Percentiles rank a stretch among this genome's conserved stretches.
phyloP scores from a whole-genome alignment of 1,139 yeast species.

The Sugiyamaella paludigena region DNA sequence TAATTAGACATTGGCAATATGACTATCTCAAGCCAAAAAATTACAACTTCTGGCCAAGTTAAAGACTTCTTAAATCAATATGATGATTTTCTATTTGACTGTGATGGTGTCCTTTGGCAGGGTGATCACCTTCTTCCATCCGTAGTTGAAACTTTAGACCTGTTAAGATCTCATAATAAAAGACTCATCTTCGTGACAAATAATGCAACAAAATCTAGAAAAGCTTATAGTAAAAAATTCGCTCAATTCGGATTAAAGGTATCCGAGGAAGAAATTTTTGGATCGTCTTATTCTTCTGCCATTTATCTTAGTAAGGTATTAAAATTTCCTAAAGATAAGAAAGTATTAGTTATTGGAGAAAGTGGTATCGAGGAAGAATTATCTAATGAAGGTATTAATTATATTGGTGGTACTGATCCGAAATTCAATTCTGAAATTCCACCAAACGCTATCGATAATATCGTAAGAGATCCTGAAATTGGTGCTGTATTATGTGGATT shows the following conservation, averaged over 20 bases:
- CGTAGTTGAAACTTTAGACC: conserved; percentile 61
- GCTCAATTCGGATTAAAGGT: conserved; percentile 67
- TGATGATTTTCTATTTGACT: conserved; percentile 86
- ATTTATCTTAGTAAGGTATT: conserved; percentile 76
- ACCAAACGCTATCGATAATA: conserved; percentile 36
- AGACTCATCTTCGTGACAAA: conserved; percentile 86
- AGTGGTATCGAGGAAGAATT: conserved; percentile 76
- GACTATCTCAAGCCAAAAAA: conserved; percentile 33
- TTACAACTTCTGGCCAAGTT: conserved; percentile 49
- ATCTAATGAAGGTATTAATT: conserved; percentile 59
- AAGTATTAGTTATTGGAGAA: conserved; percentile 86
- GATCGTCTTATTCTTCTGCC: conserved; percentile 90
- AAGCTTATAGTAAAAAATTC: conserved; percentile 73
- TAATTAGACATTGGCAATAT: conserved; percentile 1
- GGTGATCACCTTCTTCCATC: conserved; percentile 73
- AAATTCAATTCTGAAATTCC: conserved; percentile 26
- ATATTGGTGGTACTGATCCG: conserved; percentile 70
- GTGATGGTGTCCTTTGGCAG: conserved; percentile 91
- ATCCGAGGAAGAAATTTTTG: conserved; percentile 73
- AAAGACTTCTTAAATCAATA: conserved; percentile 56
- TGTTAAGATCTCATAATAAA: conserved; percentile 54
- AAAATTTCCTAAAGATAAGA: conserved; percentile 66
- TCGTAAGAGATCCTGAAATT: conserved; percentile 62
- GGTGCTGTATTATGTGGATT: conserved; percentile 91
- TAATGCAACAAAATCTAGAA: conserved; percentile 87